Evolutionary conservation across 352 stramenopile species (phyloP), one percentile per base, ranked within the genome.

Genomic region (Globisporangium radiosum): DNA sequence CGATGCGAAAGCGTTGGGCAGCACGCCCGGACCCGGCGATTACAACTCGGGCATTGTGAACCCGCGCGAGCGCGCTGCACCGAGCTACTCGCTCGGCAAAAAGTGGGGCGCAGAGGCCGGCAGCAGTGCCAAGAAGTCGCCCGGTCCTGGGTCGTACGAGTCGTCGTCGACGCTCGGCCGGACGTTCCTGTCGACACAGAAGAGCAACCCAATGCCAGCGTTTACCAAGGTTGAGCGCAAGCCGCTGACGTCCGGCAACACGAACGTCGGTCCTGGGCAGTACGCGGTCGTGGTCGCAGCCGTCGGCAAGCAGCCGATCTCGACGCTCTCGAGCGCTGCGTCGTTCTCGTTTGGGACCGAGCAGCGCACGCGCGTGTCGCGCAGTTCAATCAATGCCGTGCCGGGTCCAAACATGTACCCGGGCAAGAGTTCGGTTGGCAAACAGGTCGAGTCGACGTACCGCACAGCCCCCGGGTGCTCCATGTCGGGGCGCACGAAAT

Each of bases 401-500:
- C 70, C 74, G 2, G 76, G 72, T 0, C 70, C 70, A 0, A 77
- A 75, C 17, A 84, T 60, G 37, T 92, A 92, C 67, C 68, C 83
- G 3, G 37, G 64, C 56, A 75, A 75, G 56, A 87, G 76, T 48
- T 88, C 81, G 4, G 70, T 90, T 14, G 81, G 81, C 47, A 73
- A 69, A 47, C 81, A 92, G 61, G 69, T 80, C 43, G 71, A 90
- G 65, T 90, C 79, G 36, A 78, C 57, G 54, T 90, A 86, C 60
- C 75, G 73, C 45, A 85, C 76, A 15, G 72, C 78, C 8, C 81
- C 81, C 15, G 82, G 80, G 62, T 72, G 66, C 63, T 86, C 79
- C 66, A 92, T 92, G 79, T 90, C 81, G 11, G 82, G 82, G 5
- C 76, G 80, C 14, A 90, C 78, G 51, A 92, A 92, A 64, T 89